These are phyloP conservation scores for Collybia mongolica DNA, from an alignment of 768 basidiomycete genomes.

Conservation along the genomic window DNA sequence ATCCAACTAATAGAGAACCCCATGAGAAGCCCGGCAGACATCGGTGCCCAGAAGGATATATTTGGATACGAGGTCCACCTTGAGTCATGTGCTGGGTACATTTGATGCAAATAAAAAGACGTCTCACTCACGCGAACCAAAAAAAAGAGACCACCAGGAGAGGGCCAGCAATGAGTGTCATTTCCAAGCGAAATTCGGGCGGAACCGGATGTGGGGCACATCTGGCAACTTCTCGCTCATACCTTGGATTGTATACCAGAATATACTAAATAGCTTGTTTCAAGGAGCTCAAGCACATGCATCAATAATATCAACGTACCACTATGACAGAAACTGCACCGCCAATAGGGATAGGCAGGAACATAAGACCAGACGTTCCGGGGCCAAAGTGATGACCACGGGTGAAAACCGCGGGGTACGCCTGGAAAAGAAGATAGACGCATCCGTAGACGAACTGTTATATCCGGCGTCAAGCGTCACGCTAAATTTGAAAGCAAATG, in stretches of 20 bases:
- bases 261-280: constrained; percentile 35
- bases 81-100: not conserved
- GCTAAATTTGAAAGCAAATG: not conserved
- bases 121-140: constrained; percentile 52
- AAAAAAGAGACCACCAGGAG: constrained; percentile 55
- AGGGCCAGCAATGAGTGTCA: constrained; percentile 50
- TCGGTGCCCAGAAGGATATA: constrained; percentile 52
- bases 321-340: constrained; percentile 39
- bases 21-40: constrained; percentile 46
- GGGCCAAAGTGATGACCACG: constrained; percentile 49
- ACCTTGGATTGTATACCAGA: constrained; percentile 46
- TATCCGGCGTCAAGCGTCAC: not conserved
- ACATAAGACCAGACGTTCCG: constrained; percentile 58
- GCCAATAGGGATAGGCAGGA: constrained; percentile 60
- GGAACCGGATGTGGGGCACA: constrained; percentile 52
- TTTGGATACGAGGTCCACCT: constrained; percentile 61
- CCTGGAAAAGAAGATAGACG: constrained; percentile 60
- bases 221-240: constrained; percentile 39
- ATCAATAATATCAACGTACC: constrained; percentile 26
- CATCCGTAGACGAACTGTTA: constrained; percentile 61
- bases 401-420: constrained; percentile 59
- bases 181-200: constrained; percentile 56
- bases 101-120: constrained; percentile 1
- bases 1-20: constrained; percentile 56
- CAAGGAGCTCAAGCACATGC: not conserved